phyloP scores from a whole-genome alignment of 202 grass and related monocot genomes.

The Miscanthus sacchariflorus region DNA sequence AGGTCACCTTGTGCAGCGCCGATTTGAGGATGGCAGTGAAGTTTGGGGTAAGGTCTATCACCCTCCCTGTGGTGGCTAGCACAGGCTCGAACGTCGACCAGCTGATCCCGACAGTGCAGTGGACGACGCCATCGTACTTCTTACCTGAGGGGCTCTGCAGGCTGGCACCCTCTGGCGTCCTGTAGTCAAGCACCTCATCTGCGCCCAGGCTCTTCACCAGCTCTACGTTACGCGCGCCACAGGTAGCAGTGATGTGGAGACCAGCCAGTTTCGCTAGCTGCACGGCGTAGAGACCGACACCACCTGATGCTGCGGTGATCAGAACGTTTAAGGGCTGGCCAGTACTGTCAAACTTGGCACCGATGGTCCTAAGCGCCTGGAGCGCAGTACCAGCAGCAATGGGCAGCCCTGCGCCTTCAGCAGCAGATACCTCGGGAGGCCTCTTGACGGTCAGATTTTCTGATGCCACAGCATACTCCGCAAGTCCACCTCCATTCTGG shows the following conservation, averaged over 20 bases:
- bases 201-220: slow-evolving; percentile 61
- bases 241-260: slow-evolving; percentile 78
- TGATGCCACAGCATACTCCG: slow-evolving; percentile 58
- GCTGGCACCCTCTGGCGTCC: slow-evolving; percentile 50
- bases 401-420: slow-evolving; percentile 66
- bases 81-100: slow-evolving; percentile 62
- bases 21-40: slow-evolving; percentile 38
- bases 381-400: slow-evolving; percentile 60
- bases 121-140: slow-evolving; percentile 66
- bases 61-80: slow-evolving; percentile 48
- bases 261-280: slow-evolving; percentile 79
- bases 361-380: slow-evolving; percentile 54
- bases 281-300: slow-evolving; percentile 69
- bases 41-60: slow-evolving; percentile 66
- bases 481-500: slow-evolving; percentile 67
- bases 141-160: slow-evolving; percentile 61
- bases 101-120: slow-evolving; percentile 53
- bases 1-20: slow-evolving; percentile 54
- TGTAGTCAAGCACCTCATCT: slow-evolving; percentile 70
- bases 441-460: slow-evolving; percentile 47
- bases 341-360: slow-evolving; percentile 71
- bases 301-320: slow-evolving; percentile 72
- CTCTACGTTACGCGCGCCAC: slow-evolving; percentile 61
- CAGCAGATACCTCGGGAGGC: slow-evolving; percentile 56
- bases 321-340: slow-evolving; percentile 63